A percentile compares a stretch with the other conserved stretches of the same genome.
Conservation (phyloP, 116 monocot genomes). For the Iris pallida region DNA sequence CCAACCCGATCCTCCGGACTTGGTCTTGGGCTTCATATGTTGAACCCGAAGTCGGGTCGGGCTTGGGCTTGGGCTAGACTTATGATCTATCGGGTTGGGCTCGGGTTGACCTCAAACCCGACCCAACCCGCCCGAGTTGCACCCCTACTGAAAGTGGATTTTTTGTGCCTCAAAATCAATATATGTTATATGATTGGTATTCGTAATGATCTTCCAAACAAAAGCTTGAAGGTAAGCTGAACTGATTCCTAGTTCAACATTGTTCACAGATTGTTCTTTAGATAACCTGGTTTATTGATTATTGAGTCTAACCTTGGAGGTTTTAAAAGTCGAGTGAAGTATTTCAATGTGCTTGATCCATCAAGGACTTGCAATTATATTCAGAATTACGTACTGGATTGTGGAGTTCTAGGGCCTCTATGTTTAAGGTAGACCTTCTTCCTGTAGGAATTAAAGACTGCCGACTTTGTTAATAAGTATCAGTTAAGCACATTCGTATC, state of each 20-base stretch:
- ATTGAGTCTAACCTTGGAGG: conserved; percentile 50
- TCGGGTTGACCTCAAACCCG: too few relatives aligned
- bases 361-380: conserved; percentile 49
- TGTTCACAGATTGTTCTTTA: not conserved
- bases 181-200: conserved; percentile 16
- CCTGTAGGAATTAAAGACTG: too few relatives aligned
- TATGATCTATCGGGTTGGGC: too few relatives aligned
- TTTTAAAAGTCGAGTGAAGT: conserved; percentile 68
- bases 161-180: conserved; percentile 19
- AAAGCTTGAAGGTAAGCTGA: conserved; percentile 43
- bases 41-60: too few relatives aligned
- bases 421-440: conserved; percentile 48
- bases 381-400: conserved; percentile 87
- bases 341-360: conserved; percentile 59
- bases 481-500: too few relatives aligned
- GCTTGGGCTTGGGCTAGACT: too few relatives aligned
- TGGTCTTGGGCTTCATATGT: too few relatives aligned
- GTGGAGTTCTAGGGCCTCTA: conserved; percentile 69
- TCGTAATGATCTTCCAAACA: conserved; percentile 2
- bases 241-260: too few relatives aligned
- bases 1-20: too few relatives aligned
- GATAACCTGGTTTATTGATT: not conserved
- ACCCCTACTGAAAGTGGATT: conserved; percentile 20
- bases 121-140: too few relatives aligned
- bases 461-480: too few relatives aligned